Base-by-base conservation (phyloP, 192 early-diverging fungal species). In the Dissophora globulifera region DNA sequence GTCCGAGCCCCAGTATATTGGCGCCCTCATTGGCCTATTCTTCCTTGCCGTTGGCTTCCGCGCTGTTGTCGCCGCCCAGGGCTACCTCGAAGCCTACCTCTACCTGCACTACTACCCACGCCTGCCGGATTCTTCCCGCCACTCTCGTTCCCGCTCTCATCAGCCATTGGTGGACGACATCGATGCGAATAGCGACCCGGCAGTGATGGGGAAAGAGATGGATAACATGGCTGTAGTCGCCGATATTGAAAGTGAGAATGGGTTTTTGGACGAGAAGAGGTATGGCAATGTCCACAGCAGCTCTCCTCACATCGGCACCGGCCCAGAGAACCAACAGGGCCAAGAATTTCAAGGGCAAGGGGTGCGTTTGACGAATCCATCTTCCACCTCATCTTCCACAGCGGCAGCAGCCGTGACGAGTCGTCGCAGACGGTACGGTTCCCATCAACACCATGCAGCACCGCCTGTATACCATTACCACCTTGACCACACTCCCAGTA, bases 1-100 rank as follows among this genome's bases (percentile, higher is more conserved):
- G n/a, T 74, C 78, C 1, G 84, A 85, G 49, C 54, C 70, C 26
- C 67, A 80, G 23, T 83, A 82, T 19, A 82, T 83, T 45, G 84
- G 84, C 17, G 72, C 82, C 10, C 76, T 80, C 27, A 56, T 85
- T 20, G 82, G 79, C 29, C 58, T 85, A 9, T 81, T 85, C 49
- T 11, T 85, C 10, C 67, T 85, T 20, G 58, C 84, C 11, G 53
- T 85, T 31, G 63, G 78, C 10, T 79, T 79, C 35, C 63, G 84
- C 38, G 79, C 58, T 32, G 40, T 83, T 7, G 55, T 70, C 19
- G 84, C 84, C 16, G 53, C 79, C 10, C 79, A 81, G 46, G 61
- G 71, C 19, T 83, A 81, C 48, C 60, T 81, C 27, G 62, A 80
- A 16, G 64, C 78, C 3, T 84, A 79, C 56, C 64, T 78, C 25